Conservation (phyloP, 2,329 filamentous ascomycete genomes). For the Coniochaeta prunicola region DNA sequence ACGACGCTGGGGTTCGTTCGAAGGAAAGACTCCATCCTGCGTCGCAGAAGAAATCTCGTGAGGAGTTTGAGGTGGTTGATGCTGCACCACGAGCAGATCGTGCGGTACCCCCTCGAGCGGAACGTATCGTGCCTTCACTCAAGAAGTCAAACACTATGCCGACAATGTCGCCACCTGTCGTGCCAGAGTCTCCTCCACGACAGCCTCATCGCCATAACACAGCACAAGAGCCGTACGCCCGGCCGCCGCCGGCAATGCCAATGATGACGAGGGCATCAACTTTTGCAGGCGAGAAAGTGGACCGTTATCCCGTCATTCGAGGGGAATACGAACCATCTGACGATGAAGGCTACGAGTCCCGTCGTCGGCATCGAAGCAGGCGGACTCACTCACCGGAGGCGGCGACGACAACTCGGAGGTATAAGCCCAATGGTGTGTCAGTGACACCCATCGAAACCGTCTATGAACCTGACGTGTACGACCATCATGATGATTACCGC, state of each 20-base stretch:
- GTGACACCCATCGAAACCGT: neutral
- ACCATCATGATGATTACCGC: neutral
- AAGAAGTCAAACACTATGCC: conserved; percentile 18
- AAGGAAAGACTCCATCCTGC: neutral
- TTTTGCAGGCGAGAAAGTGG: neutral
- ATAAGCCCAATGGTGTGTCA: neutral
- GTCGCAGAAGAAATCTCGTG: neutral
- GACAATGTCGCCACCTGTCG: conserved; percentile 1
- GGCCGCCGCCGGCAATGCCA: conserved; percentile 4
- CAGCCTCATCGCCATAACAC: conserved; percentile 12
- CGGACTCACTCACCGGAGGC: neutral
- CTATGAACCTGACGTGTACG: neutral
- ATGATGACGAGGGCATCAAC: neutral
- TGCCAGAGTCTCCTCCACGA: conserved; percentile 14
- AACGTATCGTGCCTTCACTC: conserved; percentile 11
- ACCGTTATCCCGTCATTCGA: neutral
- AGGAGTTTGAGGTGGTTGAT: conserved; percentile 8
- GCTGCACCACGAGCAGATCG: conserved; percentile 4
- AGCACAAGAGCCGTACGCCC: conserved; percentile 5
- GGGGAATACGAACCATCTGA: neutral
- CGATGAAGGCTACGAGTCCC: neutral
- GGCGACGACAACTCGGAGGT: neutral
- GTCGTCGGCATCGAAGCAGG: neutral
- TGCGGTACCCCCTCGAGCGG: neutral
- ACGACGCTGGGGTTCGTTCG: conserved; percentile 5